Percentiles rank a stretch among this genome's conserved stretches.
phyloP scores from a whole-genome alignment of 2,329 filamentous ascomycete genomes.

The Penicillium sumatraense region DNA sequence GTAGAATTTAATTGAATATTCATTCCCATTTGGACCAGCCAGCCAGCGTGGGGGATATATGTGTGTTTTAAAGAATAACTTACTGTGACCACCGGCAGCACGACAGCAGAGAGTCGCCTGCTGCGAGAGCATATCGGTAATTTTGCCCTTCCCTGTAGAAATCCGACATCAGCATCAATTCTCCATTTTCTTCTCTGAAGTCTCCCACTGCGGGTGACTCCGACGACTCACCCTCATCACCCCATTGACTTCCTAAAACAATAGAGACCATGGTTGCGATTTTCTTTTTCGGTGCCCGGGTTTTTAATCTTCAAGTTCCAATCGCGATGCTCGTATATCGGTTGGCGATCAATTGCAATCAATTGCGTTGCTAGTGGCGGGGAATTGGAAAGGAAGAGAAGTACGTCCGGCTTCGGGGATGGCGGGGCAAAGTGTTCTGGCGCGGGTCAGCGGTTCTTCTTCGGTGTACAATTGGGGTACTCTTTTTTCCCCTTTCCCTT shows the following conservation, averaged over 20 bases:
- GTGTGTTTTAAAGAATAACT: constrained; percentile 25
- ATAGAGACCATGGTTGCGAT: constrained; percentile 44
- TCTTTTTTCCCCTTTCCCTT: neutral
- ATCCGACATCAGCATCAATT: constrained; percentile 9
- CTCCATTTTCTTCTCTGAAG: neutral
- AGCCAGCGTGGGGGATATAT: too few relatives aligned
- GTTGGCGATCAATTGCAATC: constrained; percentile 11
- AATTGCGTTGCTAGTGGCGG: constrained; percentile 17
- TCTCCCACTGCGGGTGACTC: neutral
- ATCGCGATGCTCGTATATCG: constrained; percentile 11
- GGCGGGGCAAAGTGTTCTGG: constrained; percentile 22
- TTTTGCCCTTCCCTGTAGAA: constrained; percentile 50
- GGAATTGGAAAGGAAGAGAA: constrained; percentile 20
- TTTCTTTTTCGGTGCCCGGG: neutral
- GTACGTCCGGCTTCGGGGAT: constrained; percentile 24
- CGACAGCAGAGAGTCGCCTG: constrained; percentile 50
- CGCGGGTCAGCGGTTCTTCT: constrained; percentile 16
- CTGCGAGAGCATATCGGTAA: constrained; percentile 53
- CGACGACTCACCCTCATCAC: constrained; percentile 48
- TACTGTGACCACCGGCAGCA: constrained; percentile 53
- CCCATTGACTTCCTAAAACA: constrained; percentile 53
- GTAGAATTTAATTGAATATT: neutral
- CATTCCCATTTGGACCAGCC: neutral
- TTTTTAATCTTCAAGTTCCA: neutral
- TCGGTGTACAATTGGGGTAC: constrained; percentile 11